These are phyloP conservation scores for Liriodendron chinense DNA, from an alignment of 164 flowering plant genomes.

Conservation along the genomic window DNA sequence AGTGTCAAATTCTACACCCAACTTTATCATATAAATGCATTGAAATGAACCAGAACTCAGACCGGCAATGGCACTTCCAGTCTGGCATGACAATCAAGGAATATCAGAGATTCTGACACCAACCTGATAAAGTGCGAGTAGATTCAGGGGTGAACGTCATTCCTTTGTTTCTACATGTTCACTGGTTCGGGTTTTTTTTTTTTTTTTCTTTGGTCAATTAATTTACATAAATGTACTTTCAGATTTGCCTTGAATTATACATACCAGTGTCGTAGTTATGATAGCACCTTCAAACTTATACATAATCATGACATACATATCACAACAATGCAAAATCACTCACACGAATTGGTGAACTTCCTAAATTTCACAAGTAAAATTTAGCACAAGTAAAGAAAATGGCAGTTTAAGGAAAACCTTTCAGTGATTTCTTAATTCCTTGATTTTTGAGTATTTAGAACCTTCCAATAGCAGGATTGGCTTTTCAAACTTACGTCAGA, in stretches of 20 bases:
- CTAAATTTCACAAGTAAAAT: background rate
- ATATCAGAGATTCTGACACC: background rate
- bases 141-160: too few species aligned
- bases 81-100: constrained; percentile 10
- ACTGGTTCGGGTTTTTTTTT: too few species aligned
- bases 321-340: too few species aligned
- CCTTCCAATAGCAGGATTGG: background rate
- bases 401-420: background rate
- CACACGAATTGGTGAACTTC: background rate
- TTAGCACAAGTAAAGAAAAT: background rate
- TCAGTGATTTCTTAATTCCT: background rate
- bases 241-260: too few species aligned
- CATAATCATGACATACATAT: too few species aligned
- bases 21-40: background rate
- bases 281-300: too few species aligned
- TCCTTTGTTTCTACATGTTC: too few species aligned
- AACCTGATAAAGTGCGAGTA: background rate
- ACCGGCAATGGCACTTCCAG: constrained; percentile 1
- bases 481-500: background rate
- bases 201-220: too few species aligned
- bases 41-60: constrained; percentile 2
- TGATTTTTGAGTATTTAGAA: too few species aligned
- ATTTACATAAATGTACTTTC: too few species aligned
- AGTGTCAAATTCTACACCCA: background rate
- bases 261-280: too few species aligned